phyloP scores from a whole-genome alignment of 257 asterid genomes.

The Solanum chiquidenum region DNA sequence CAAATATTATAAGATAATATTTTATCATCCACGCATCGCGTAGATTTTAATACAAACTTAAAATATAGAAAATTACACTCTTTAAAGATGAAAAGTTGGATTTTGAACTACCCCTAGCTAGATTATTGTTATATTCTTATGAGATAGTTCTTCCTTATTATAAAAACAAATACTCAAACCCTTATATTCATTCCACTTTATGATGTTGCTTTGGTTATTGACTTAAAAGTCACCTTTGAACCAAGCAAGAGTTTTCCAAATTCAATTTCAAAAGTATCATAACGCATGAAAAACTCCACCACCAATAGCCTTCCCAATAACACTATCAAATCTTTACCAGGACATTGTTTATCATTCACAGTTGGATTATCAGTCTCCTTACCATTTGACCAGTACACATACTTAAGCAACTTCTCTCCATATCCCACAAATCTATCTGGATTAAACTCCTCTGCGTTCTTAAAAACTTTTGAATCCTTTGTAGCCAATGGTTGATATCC shows the following conservation, averaged over 20 bases:
- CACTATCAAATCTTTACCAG: constrained; percentile 17
- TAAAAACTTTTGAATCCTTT: constrained; percentile 6
- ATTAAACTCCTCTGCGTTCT: constrained; percentile 1
- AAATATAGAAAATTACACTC: background rate
- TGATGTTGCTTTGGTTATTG: constrained; percentile 22
- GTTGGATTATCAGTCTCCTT: constrained; percentile 7
- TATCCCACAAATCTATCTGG: constrained; percentile 12
- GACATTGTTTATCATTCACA: constrained; percentile 15
- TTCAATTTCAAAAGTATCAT: constrained; percentile 10
- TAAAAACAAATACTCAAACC: background rate
- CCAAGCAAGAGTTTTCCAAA: constrained; percentile 18
- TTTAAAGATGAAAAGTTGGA: background rate
- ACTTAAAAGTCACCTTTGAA: constrained; percentile 37
- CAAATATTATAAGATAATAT: background rate
- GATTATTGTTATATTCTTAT: background rate
- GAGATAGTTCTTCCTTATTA: constrained; percentile 12
- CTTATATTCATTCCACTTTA: background rate
- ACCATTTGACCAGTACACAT: constrained; percentile 24
- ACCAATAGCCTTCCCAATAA: constrained; percentile 6
- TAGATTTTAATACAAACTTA: background rate
- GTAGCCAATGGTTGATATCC: constrained; percentile 22
- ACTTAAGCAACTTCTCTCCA: constrained; percentile 12
- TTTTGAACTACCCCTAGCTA: background rate
- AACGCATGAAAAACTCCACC: constrained; percentile 12
- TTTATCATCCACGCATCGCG: background rate